phyloP scores from a whole-genome alignment of 805 yeast species.

The Kodamaea leandrae region DNA sequence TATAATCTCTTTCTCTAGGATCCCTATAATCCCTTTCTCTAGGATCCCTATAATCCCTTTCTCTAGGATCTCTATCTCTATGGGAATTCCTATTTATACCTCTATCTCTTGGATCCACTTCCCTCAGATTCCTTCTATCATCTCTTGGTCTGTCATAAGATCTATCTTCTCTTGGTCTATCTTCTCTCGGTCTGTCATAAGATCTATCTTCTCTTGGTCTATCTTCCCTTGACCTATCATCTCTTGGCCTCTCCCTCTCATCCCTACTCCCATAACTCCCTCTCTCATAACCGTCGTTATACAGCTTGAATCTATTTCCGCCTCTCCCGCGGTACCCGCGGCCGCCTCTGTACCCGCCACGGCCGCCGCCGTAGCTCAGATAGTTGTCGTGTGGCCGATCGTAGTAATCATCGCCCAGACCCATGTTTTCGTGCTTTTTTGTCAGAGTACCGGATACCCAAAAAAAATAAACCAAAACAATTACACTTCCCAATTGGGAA shows the following conservation, averaged over 20 bases:
- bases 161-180: neutral
- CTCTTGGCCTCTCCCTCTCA: neutral
- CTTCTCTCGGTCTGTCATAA: neutral
- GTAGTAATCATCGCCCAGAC: conserved; percentile 9
- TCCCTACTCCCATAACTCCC: neutral
- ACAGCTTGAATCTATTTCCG: conserved; percentile 1
- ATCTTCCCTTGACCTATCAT: neutral
- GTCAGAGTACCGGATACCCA: neutral
- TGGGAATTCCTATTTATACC: neutral
- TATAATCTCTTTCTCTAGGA: neutral
- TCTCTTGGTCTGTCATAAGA: neutral
- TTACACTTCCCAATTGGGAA: conserved; percentile 14
- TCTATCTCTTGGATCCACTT: neutral
- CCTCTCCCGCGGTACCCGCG: conserved; percentile 24
- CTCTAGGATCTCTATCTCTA: conserved; percentile 1
- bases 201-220: neutral
- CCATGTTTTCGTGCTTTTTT: neutral
- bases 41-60: neutral
- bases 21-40: conserved; percentile 1
- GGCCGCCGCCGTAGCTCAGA: conserved; percentile 12
- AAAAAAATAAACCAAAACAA: conserved; percentile 3
- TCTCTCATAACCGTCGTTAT: neutral
- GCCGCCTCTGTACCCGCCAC: conserved; percentile 20
- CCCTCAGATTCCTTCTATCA: neutral
- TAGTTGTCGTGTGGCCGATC: conserved; percentile 5